Base-by-base conservation (phyloP, 768 basidiomycete species). In the Suillus ampliporus region DNA sequence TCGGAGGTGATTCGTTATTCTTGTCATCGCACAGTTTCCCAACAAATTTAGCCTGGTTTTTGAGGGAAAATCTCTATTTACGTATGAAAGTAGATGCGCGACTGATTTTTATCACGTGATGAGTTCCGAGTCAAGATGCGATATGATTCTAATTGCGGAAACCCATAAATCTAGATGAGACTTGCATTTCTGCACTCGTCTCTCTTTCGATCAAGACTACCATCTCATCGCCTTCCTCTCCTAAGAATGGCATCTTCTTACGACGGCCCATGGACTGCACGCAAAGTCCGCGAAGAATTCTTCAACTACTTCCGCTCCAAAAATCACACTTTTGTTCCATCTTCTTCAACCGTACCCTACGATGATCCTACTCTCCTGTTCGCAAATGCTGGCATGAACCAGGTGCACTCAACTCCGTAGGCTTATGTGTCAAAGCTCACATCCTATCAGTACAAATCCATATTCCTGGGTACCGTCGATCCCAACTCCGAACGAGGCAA, bases 331-430 rank as follows among this genome's bases (percentile, higher is more conserved):
- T 97, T 93, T 73, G 92, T 95, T 58, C 90, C 91, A 8, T 95
- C 93, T 35, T 96, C 94, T 3, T 84, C 92, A 2, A 97, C 95
- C 43, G 91, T 99, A 66, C 97, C 97, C 2, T 98, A 93, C 75
- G 97, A 99, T 63, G 97, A 99, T 79, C 97, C 97, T 3, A 98
- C 97, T 17, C 83, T 99, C 41, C 87, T 99, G 60, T 99, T 99
- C 70, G 95, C 95, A 62, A 99, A 99, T 82, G 97, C 97, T 66
- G 97, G 97, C 63, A 97, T 95, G 94, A 95, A 95, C 73, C 94
- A 95, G 84, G 92, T 87, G 68, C 40, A 79, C 10, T 53, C 40
- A 50, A n/a, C 53, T 9, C 54, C 34, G 23, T 50, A 61, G 9
- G 14, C 56, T 35, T 26, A 58, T 38, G 0, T 41, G 19, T 41